Evolutionary conservation across 2,329 filamentous ascomycete genomes (phyloP).

Genomic region (Fusarium newnesense): DNA sequence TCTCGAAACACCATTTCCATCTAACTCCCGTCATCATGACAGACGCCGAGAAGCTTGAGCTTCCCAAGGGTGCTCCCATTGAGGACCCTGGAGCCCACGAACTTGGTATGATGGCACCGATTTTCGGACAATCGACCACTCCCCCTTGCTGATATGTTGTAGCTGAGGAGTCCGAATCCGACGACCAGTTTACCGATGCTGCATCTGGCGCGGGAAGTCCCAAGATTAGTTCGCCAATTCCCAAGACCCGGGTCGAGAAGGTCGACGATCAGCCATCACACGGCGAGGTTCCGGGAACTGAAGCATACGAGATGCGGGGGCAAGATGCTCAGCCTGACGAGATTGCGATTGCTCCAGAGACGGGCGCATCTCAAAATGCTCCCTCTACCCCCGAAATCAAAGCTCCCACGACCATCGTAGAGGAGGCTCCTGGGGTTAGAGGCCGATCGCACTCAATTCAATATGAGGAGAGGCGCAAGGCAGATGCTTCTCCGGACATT

Average conservation of each 20-base stretch:
- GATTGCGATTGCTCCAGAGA: constrained; percentile 59
- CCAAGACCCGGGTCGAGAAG: constrained; percentile 68
- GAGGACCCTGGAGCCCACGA: constrained; percentile 70
- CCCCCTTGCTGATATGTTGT: constrained; percentile 39
- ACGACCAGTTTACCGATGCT: constrained; percentile 77
- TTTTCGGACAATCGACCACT: neutral
- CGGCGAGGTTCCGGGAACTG: constrained; percentile 70
- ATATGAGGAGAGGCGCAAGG: constrained; percentile 57
- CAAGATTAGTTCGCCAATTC: constrained; percentile 61
- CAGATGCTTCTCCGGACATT: constrained; percentile 65
- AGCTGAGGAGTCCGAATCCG: constrained; percentile 69
- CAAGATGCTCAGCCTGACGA: constrained; percentile 70
- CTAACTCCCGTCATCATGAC: constrained; percentile 41
- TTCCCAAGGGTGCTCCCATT: constrained; percentile 47
- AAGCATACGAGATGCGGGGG: constrained; percentile 65
- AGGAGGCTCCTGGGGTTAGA: constrained; percentile 60
- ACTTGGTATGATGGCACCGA: constrained; percentile 56
- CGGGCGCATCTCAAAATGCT: constrained; percentile 37
- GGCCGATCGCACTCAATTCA: constrained; percentile 54
- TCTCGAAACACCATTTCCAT: constrained; percentile 10
- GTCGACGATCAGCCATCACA: constrained; percentile 63
- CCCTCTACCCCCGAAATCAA: constrained; percentile 38
- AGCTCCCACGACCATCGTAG: constrained; percentile 63
- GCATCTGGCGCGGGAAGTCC: constrained; percentile 62
- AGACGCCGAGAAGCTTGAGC: constrained; percentile 46